Evolutionary conservation across 148 eudicot genomes (phyloP), one percentile per base, ranked within the genome.

Genomic region (Dysphania ambrosioides): DNA sequence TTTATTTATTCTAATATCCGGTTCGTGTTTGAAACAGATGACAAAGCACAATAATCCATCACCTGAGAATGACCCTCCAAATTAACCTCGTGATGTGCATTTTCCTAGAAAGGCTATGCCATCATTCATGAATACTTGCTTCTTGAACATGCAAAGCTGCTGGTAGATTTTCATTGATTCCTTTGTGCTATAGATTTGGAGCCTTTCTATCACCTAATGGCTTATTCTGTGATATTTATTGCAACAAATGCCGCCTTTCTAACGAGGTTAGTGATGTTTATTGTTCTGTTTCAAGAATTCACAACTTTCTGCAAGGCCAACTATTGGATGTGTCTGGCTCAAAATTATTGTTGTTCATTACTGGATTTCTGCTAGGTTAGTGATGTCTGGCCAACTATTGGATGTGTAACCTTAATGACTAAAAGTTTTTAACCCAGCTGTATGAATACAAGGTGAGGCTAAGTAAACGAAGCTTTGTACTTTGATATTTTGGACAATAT

Each of bases 1-100:
- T 56, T n/a, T 29, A 60, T 15, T 47, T 47, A 36, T 36, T 47
- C 4, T 21, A n/a, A n/a, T 47, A 15, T 47, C 4, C 21, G 62
- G 49, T 65, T 75, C 36, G 56, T 81, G 23, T 80, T 70, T 78
- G 77, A 59, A 72, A 67, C 90, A 91, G 97, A 63, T 88, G 77
- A 80, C 42, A 41, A 67, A 42, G 21, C 26, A 67, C 32, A 67
- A 42, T 42, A 29, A 67, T 67, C 55, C n/a, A 13, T 81, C 82
- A 66, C 81, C 82, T 75, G 82, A 32, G 82, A 80, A 73, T 42
- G 75, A 75, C 40, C 51, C 78, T 66, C 30, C 51, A 61, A 53
- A 70, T 74, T 66, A 69, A 68, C 26, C 41, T 13, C 40, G 60
- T 51, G 51, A 70, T 56, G 23, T 41, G 55, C 40, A 70, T 16